Percentiles rank a stretch among this genome's conserved stretches.
phyloP scores from a whole-genome alignment of 164 flowering plant species.

The Saururus chinensis region DNA sequence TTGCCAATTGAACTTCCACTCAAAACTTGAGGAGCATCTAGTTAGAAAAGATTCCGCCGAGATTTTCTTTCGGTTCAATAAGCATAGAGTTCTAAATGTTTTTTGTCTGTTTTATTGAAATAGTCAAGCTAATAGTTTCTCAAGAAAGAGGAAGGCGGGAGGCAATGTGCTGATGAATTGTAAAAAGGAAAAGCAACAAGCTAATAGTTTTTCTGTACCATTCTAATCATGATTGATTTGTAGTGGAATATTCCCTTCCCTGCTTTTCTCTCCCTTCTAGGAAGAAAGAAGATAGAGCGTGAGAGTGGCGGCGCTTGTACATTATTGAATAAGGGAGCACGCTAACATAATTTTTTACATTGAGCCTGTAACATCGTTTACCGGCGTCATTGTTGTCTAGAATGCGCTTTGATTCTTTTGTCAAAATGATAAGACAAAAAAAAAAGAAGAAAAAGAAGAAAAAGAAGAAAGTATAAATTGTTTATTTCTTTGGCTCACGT shows the following conservation, averaged over 20 bases:
- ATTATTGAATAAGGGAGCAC: constrained; percentile 6
- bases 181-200: constrained; percentile 1
- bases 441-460: neutral
- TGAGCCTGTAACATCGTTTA: neutral
- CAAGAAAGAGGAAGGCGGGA: neutral
- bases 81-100: no score
- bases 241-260: constrained; percentile 2
- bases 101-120: no score
- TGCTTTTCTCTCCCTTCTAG: neutral
- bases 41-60: no score
- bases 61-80: no score
- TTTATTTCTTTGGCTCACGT: neutral
- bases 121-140: no score
- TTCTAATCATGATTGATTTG: constrained; percentile 9
- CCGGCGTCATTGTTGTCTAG: neutral
- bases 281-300: neutral
- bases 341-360: constrained; percentile 1
- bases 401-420: neutral
- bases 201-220: constrained; percentile 4
- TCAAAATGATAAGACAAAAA: no score
- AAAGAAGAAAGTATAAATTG: neutral
- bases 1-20: no score
- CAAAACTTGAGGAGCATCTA: no score
- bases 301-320: constrained; percentile 11
- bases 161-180: neutral